These are phyloP conservation scores for Pholiota adiposa DNA, from an alignment of 1,284 basidiomycete genomes.

Conservation along the genomic window DNA sequence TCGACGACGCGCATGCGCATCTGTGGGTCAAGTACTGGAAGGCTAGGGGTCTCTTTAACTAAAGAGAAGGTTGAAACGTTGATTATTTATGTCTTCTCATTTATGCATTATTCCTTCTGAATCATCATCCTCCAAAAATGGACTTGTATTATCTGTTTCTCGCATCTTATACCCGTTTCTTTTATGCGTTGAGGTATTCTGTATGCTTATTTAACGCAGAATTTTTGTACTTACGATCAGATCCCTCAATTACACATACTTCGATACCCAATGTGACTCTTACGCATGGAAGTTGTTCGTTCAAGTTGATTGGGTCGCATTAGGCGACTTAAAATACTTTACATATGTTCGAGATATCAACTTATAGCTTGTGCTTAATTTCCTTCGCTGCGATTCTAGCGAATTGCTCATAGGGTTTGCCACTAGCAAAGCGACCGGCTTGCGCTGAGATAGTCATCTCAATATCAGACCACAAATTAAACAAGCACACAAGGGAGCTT, in stretches of 20 bases:
- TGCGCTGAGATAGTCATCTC: conserved; percentile 42
- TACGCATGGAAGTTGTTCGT: too few relatives aligned
- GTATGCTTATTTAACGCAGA: too few relatives aligned
- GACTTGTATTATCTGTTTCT: background rate
- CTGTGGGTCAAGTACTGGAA: conserved; percentile 34
- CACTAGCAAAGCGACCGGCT: conserved; percentile 62
- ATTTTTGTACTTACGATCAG: too few relatives aligned
- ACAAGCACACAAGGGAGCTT: conserved; percentile 13
- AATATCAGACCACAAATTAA: background rate
- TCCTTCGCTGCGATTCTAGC: conserved; percentile 63
- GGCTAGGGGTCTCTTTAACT: conserved; percentile 20
- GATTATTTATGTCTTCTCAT: background rate
- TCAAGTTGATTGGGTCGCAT: too few relatives aligned
- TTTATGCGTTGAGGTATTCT: too few relatives aligned
- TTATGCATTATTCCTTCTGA: background rate
- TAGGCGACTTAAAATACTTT: too few relatives aligned
- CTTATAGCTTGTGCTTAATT: conserved; percentile 64
- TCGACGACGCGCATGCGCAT: conserved; percentile 24
- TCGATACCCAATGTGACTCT: too few relatives aligned
- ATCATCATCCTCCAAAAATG: background rate
- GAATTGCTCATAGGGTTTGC: conserved; percentile 58
- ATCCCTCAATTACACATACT: too few relatives aligned
- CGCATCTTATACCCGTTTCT: background rate
- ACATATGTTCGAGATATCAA: too few relatives aligned
- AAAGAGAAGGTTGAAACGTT: background rate